These are phyloP conservation scores for Paraphaeosphaeria minitans DNA, from an alignment of 2,329 filamentous ascomycete genomes.

Conservation along the genomic window DNA sequence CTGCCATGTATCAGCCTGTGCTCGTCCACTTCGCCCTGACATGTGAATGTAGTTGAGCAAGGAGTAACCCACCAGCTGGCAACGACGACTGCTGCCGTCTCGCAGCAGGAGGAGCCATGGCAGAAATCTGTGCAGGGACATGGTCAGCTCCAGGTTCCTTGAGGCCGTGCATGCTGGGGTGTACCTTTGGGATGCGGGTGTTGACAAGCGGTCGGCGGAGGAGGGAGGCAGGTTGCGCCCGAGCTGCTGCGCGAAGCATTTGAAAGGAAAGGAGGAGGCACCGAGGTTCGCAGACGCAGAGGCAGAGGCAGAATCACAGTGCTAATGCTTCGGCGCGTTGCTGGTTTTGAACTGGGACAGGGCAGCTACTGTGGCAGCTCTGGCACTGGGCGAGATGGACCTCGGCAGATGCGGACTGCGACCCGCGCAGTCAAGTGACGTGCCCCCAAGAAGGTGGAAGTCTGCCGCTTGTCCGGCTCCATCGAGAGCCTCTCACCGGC, in stretches of 20 bases:
- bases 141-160: background rate
- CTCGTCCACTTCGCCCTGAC: constrained; percentile 12
- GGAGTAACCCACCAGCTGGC: constrained; percentile 50
- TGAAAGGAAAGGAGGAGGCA: constrained; percentile 25
- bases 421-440: constrained; percentile 4
- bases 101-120: constrained; percentile 40
- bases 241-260: constrained; percentile 49
- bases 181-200: constrained; percentile 40
- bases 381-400: constrained; percentile 8
- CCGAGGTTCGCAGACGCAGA: constrained; percentile 14
- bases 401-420: constrained; percentile 16
- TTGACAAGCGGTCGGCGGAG: constrained; percentile 40
- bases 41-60: constrained; percentile 17
- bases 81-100: constrained; percentile 52
- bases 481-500: no score
- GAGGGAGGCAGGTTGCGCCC: constrained; percentile 46
- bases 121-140: constrained; percentile 28
- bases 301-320: no score
- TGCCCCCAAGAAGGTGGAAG: background rate
- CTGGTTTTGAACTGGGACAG: constrained; percentile 21
- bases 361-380: constrained; percentile 15
- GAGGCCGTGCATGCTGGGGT: constrained; percentile 10
- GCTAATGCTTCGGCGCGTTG: constrained; percentile 21
- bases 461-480: constrained; percentile 4
- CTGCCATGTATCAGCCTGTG: constrained; percentile 48